phyloP scores from a whole-genome alignment of 768 basidiomycete species.

The Mycena leptocephala region DNA sequence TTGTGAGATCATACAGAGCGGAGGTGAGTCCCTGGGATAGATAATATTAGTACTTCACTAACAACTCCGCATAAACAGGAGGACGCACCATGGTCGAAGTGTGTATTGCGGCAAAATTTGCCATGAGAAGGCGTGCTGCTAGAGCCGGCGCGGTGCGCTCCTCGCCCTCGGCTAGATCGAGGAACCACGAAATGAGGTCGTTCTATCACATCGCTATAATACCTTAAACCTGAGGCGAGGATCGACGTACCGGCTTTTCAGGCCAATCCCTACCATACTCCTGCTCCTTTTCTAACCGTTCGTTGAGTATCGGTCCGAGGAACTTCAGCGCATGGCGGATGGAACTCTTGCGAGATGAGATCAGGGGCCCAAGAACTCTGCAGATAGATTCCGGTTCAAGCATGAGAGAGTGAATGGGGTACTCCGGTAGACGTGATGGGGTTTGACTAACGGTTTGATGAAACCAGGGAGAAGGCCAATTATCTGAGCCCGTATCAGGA shows the following conservation, averaged over 20 bases:
- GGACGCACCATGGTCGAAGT: not conserved
- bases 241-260: not conserved
- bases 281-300: no score
- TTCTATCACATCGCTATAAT: slow-evolving; percentile 37
- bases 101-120: slow-evolving; percentile 54
- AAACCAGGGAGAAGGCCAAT: no score
- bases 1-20: not conserved
- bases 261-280: not conserved
- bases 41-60: not conserved
- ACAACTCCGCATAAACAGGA: not conserved
- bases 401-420: no score
- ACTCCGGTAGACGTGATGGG: no score
- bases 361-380: no score
- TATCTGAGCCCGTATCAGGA: no score
- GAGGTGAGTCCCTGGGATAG: not conserved
- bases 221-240: not conserved
- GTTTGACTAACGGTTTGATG: no score
- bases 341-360: no score
- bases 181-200: slow-evolving; percentile 57
- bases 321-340: no score
- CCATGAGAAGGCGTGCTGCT: slow-evolving; percentile 47
- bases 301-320: no score
- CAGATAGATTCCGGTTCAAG: no score
- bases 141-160: slow-evolving; percentile 46
- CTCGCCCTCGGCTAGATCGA: slow-evolving; percentile 47